Evolutionary conservation across 805 yeast genomes (phyloP).

Genomic region (Helenozyma baotianmanensis): DNA sequence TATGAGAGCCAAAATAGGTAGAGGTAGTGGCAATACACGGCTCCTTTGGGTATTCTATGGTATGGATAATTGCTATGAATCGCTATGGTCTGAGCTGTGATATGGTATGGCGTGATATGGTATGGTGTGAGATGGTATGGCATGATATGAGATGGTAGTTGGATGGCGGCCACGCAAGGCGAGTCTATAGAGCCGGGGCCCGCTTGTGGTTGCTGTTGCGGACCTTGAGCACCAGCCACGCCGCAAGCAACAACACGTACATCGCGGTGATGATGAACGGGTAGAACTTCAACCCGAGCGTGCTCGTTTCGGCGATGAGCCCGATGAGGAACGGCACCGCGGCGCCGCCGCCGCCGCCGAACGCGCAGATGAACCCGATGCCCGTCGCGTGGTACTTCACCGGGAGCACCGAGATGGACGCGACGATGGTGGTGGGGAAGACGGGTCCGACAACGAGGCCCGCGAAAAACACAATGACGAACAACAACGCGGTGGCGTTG

Average conservation of each 20-base stretch:
- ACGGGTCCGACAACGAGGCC: constrained; percentile 52
- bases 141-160: too few species aligned
- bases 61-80: too few species aligned
- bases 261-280: constrained; percentile 27
- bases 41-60: too few species aligned
- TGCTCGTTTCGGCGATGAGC: constrained; percentile 31
- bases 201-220: not conserved
- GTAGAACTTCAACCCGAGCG: constrained; percentile 26
- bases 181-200: too few species aligned
- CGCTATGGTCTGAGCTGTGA: too few species aligned
- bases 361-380: constrained; percentile 68
- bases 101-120: too few species aligned
- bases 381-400: constrained; percentile 56
- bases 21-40: too few species aligned
- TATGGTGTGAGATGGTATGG: too few species aligned
- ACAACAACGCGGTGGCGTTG: constrained; percentile 23
- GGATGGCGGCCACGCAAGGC: too few species aligned
- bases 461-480: constrained; percentile 33
- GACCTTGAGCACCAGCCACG: constrained; percentile 20
- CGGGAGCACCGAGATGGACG: constrained; percentile 62
- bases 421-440: constrained; percentile 65
- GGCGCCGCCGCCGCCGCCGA: constrained; percentile 86
- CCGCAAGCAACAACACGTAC: constrained; percentile 19
- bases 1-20: too few species aligned
- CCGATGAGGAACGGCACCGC: constrained; percentile 66